phyloP scores from a whole-genome alignment of 768 basidiomycete genomes.

The Hygrocybe punicea region DNA sequence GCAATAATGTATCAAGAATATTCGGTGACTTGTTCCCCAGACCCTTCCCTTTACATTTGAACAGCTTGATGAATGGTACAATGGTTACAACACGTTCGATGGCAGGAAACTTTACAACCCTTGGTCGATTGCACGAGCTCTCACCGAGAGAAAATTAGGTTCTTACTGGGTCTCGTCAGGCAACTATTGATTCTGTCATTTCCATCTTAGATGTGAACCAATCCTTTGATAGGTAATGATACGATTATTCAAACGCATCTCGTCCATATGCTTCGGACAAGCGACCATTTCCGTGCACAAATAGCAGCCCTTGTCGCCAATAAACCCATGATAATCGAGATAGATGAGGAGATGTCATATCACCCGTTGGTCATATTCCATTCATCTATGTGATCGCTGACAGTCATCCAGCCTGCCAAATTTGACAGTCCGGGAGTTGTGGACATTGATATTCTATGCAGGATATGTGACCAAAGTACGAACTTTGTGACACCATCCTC shows the following conservation, averaged over 20 bases:
- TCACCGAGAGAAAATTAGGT: neutral
- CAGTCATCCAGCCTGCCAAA: neutral
- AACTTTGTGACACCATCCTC: too few species aligned
- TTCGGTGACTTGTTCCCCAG: neutral
- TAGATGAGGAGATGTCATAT: conserved; percentile 1
- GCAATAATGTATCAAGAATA: too few species aligned
- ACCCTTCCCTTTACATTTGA: neutral
- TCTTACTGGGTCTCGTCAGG: neutral
- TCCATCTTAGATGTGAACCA: neutral
- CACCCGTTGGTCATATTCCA: neutral
- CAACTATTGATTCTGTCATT: neutral
- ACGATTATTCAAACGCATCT: neutral
- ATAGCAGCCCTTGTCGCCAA: neutral
- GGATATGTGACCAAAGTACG: conserved; percentile 1
- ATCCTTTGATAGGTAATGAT: neutral
- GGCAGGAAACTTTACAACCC: neutral
- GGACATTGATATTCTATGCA: conserved; percentile 4
- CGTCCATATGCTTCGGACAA: neutral
- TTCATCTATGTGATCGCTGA: neutral
- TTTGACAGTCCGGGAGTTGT: neutral
- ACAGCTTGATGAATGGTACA: neutral
- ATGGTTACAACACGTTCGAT: neutral
- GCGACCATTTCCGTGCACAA: neutral
- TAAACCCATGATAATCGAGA: neutral
- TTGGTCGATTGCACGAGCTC: neutral